These are phyloP conservation scores for Hypoxylon sp. DNA, from an alignment of 2,329 filamentous ascomycete genomes.

Conservation along the genomic window DNA sequence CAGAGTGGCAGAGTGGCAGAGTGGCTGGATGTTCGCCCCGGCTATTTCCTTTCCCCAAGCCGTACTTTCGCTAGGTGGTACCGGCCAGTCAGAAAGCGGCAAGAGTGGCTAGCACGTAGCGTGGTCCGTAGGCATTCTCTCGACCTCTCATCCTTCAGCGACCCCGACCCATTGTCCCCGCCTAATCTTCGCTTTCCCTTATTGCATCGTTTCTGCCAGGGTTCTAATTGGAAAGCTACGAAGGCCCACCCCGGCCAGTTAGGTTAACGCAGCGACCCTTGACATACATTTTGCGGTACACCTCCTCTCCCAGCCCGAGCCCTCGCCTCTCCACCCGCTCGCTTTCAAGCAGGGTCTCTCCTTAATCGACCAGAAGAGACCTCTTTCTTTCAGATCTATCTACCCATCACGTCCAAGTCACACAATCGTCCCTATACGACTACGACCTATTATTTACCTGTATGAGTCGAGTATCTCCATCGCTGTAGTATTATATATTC, in stretches of 20 bases:
- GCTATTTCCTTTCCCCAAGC: slow-evolving; percentile 42
- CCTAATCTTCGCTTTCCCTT: slow-evolving; percentile 45
- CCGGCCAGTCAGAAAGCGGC: slow-evolving; percentile 39
- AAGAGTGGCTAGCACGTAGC: slow-evolving; percentile 41
- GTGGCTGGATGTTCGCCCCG: slow-evolving; percentile 36
- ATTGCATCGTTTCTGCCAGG: slow-evolving; percentile 40
- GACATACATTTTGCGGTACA: slow-evolving; percentile 33
- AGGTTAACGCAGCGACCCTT: slow-evolving; percentile 43
- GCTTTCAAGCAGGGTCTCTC: slow-evolving; percentile 47
- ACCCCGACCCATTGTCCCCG: slow-evolving; percentile 40
- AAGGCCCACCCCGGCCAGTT: slow-evolving; percentile 33
- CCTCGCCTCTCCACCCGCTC: slow-evolving; percentile 46
- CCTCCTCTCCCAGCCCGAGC: slow-evolving; percentile 45
- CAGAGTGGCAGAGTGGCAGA: slow-evolving; percentile 17
- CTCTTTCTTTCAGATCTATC: slow-evolving; percentile 29
- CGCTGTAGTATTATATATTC: slow-evolving; percentile 30
- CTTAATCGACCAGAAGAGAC: slow-evolving; percentile 41
- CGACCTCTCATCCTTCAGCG: slow-evolving; percentile 39
- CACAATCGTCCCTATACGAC: slow-evolving; percentile 21
- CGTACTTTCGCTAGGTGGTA: slow-evolving; percentile 25
- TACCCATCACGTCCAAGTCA: slow-evolving; percentile 31
- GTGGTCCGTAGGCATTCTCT: slow-evolving; percentile 32
- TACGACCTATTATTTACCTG: slow-evolving; percentile 27
- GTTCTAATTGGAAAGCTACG: slow-evolving; percentile 42
- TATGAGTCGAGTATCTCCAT: slow-evolving; percentile 25